phyloP scores from a whole-genome alignment of 73 alveolate species.

The Paramecium pentaurelia region DNA sequence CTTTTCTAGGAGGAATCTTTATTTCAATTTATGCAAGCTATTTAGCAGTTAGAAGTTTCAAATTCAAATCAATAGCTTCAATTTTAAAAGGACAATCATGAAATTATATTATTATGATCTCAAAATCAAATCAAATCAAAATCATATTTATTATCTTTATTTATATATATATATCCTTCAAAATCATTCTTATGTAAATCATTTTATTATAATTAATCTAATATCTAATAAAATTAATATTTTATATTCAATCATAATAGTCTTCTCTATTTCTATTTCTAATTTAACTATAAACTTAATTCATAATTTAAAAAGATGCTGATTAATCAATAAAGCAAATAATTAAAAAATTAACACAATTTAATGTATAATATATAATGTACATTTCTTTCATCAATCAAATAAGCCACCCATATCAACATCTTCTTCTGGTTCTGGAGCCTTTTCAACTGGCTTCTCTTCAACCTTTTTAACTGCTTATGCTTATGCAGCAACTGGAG shows the following conservation, averaged over 20 bases:
- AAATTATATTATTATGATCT: neutral
- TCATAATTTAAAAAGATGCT: too few species aligned
- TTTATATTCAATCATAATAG: too few species aligned
- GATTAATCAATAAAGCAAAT: neutral
- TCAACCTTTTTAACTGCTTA: slow-evolving; percentile 12
- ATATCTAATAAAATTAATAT: too few species aligned
- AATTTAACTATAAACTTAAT: neutral
- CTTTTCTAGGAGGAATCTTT: slow-evolving; percentile 75
- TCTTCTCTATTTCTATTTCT: neutral
- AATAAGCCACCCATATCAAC: slow-evolving; percentile 52
- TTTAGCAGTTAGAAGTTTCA: slow-evolving; percentile 87
- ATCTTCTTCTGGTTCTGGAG: slow-evolving; percentile 51
- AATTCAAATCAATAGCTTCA: slow-evolving; percentile 73
- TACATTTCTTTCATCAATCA: slow-evolving; percentile 33
- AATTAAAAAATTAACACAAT: neutral
- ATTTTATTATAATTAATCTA: too few species aligned
- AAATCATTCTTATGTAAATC: too few species aligned
- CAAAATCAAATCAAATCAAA: neutral
- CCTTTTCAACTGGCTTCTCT: slow-evolving; percentile 46
- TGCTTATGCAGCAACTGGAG: slow-evolving; percentile 34
- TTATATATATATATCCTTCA: too few species aligned
- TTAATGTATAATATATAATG: neutral
- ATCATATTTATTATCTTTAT: neutral
- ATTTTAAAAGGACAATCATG: slow-evolving; percentile 76
- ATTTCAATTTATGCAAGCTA: slow-evolving; percentile 85